A percentile compares a stretch with the other conserved stretches of the same genome.
Evolutionary conservation across 2,329 filamentous ascomycete species (phyloP).

Genomic region (Botrytis elliptica): DNA sequence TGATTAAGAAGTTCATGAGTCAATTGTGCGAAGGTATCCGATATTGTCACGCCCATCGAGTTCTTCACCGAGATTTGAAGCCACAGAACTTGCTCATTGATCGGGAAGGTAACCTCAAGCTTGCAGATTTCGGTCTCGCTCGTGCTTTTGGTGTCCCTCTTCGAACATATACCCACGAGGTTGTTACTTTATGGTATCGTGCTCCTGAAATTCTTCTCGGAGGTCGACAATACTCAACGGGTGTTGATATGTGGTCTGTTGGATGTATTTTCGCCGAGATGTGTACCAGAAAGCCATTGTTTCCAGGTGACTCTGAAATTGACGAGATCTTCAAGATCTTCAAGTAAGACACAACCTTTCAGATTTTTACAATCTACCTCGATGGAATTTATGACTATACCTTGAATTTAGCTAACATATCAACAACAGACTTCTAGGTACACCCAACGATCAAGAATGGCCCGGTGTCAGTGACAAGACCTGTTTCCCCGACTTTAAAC

Average conservation of each 20-base stretch:
- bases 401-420: conserved; percentile 27
- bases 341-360: conserved; percentile 55
- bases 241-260: conserved; percentile 94
- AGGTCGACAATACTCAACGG: conserved; percentile 88
- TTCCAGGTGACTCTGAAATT: conserved; percentile 90
- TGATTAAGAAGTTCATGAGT: conserved; percentile 91
- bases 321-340: conserved; percentile 96
- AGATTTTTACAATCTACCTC: neutral
- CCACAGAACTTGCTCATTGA: conserved; percentile 88
- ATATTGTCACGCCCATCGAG: conserved; percentile 86
- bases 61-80: conserved; percentile 86
- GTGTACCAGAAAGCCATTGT: conserved; percentile 90
- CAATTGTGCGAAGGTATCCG: conserved; percentile 81
- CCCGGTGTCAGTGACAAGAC: conserved; percentile 69
- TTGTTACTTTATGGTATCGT: conserved; percentile 92
- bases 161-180: conserved; percentile 91
- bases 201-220: conserved; percentile 87
- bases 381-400: neutral
- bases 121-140: conserved; percentile 87
- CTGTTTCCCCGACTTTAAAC: conserved; percentile 92
- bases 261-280: conserved; percentile 96
- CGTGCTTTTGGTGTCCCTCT: conserved; percentile 88
- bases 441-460: conserved; percentile 78
- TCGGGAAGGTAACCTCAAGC: conserved; percentile 81
- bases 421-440: conserved; percentile 68